Conservation (phyloP, 805 yeast species). For the Nakazawaea siamensis region DNA sequence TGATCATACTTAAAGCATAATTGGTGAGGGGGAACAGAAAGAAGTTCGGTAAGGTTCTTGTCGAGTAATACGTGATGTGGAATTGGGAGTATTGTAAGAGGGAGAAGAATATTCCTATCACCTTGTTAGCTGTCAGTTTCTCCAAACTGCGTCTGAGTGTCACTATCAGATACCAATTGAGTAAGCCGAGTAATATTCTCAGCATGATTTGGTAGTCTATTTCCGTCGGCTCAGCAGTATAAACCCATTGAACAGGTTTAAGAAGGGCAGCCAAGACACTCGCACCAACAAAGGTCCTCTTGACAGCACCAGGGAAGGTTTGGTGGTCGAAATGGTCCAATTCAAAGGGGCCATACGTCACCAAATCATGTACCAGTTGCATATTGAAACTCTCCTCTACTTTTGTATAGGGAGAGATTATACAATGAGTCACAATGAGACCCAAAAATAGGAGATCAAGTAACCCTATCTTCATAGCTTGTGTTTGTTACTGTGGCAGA, state of each 20-base stretch:
- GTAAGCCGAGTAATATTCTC: conserved; percentile 54
- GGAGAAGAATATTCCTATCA: conserved; percentile 48
- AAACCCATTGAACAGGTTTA: conserved; percentile 26
- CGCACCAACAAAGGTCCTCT: conserved; percentile 77
- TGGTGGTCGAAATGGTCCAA: conserved; percentile 58
- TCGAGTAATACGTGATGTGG: conserved; percentile 71
- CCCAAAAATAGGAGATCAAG: conserved; percentile 20
- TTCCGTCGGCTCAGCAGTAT: conserved; percentile 9
- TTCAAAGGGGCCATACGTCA: conserved; percentile 49
- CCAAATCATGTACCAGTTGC: conserved; percentile 81
- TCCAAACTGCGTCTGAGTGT: conserved; percentile 35
- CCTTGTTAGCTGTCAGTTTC: conserved; percentile 8
- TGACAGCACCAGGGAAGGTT: conserved; percentile 82
- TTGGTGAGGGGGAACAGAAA: conserved; percentile 70
- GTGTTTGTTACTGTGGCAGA: too few species aligned
- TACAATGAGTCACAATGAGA: conserved; percentile 39
- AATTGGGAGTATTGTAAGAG: conserved; percentile 61
- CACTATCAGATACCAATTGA: conserved; percentile 48
- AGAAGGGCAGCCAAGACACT: conserved; percentile 39
- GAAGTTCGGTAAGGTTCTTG: conserved; percentile 85
- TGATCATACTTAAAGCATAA: conserved; percentile 39
- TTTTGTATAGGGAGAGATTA: conserved; percentile 73
- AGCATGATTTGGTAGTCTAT: conserved; percentile 40
- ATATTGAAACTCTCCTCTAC: conserved; percentile 91
- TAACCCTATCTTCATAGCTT: background rate